These are phyloP conservation scores for Trypanosoma avium DNA, from an alignment of 208 protist genomes.

Conservation along the genomic window DNA sequence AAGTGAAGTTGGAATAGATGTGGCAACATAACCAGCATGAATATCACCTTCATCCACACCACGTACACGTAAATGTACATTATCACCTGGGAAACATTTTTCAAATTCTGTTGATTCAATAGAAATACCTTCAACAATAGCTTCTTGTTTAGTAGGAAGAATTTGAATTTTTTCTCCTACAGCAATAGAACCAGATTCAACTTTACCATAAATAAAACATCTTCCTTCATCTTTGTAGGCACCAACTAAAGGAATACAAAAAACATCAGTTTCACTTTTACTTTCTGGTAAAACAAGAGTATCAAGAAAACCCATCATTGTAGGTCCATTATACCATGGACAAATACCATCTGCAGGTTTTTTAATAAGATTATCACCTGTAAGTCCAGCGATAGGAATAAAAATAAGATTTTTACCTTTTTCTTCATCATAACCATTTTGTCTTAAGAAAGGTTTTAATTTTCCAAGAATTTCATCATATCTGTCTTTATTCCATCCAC, in stretches of 20 bases:
- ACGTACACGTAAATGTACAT: conserved; percentile 91
- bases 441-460: conserved; percentile 95
- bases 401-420: conserved; percentile 92
- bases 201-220: conserved; percentile 93
- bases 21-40: conserved; percentile 89
- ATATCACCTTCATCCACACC: conserved; percentile 88
- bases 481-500: conserved; percentile 94
- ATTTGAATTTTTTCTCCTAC: conserved; percentile 90
- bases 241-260: conserved; percentile 95
- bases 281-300: conserved; percentile 75
- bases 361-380: conserved; percentile 94
- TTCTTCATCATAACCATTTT: conserved; percentile 92
- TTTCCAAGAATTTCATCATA: conserved; percentile 96
- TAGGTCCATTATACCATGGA: conserved; percentile 92
- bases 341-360: conserved; percentile 59
- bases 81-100: conserved; percentile 90
- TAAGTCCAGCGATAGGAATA: conserved; percentile 96
- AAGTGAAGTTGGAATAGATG: conserved; percentile 78
- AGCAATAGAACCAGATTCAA: conserved; percentile 92
- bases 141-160: conserved; percentile 72
- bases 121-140: conserved; percentile 81
- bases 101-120: conserved; percentile 92
- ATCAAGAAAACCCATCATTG: conserved; percentile 93
- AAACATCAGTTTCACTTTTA: conserved; percentile 73
- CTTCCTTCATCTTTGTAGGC: conserved; percentile 96